Evolutionary conservation across 1,284 basidiomycete species (phyloP), one percentile per base, ranked within the genome.

Genomic region (Bondarzewia mesenterica): DNA sequence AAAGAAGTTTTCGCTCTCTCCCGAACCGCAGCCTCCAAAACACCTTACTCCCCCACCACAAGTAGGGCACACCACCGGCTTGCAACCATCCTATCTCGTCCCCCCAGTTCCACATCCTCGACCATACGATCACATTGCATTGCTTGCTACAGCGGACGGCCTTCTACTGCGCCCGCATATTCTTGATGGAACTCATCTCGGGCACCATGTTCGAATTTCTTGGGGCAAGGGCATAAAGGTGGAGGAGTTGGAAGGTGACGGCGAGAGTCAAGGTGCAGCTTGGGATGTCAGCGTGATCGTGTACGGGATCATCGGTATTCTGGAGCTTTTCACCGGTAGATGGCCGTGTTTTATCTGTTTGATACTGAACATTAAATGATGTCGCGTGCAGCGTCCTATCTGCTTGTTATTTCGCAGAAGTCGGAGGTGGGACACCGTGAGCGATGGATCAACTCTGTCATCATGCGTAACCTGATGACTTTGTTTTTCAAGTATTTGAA

Each of bases 21-120:
- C 52, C 4, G 61, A 56, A 42, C 29, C 45, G 5, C 41, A 38
- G 12, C 20, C 49, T 21, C 29, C 53, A 22, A 44, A 49, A 23
- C 42, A 50, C 15, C 53, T 49, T 41, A 39, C 52, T 2, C 58
- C 57, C 18, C 47, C 55, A 21, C 47, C 47, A 15, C 55, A 56
- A 22, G 52, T 56, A 20, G 49, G 56, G 36, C 64, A 63, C 50
- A 56, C 57, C 43, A 63, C 58, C 55, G 66, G 56, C 54, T 54
- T 86, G n/a, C 78, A 77, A 44, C 84, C 82, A 2, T 80, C 76
- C 63, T 74, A 78, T 53, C 63, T 73, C 47, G 68, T 85, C 22
- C 81, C 85, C 4, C 74, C 86, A 1, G 62, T 85, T 7, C 82
- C 82, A 12, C 83, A 88, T 60, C 85, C 85, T 22, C 77, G 75